Evolutionary conservation across 495 filamentous ascomycete species (phyloP), one percentile per base, ranked within the genome.

Genomic region (Diplogelasinospora grovesii): DNA sequence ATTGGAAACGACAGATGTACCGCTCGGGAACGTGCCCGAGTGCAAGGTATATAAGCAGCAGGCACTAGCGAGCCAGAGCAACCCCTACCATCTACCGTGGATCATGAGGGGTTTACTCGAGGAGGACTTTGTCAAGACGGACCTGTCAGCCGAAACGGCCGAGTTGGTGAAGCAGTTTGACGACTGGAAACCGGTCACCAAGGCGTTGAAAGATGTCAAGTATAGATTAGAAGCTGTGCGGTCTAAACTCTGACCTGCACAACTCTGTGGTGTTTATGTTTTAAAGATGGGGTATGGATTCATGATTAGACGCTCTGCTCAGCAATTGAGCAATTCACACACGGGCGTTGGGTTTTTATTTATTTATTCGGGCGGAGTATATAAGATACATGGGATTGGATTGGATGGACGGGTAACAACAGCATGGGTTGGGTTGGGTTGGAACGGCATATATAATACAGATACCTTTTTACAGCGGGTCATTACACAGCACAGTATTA

Each of bases 131-230:
- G 92, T 98, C 22, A 85, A 83, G 49, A 82, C 73, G 18, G 83
- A 94, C 52, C 60, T 94, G 13, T 68, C 74, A 32, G 65, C 71
- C 2, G 92, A 98, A 64, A 87, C 81, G 19, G 77, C 74, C 37
- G 82, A 89, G 52, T 64, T 98, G 28, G 66, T 98, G 9, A 70
- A 71, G 50, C 82, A 94, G 53, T 98, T 96, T 61, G 89, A 98
- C 57, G 79, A 86, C 30, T 98, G 92, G 92, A 87, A 83, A 56
- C 92, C 92, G 6, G 70, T 70, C 0, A 92, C 74, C 8, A 98
- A 97, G 66, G 83, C 82, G 22, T 64, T 98, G 39, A 95, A 87
- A 61, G 92, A 98, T 68, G 92, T 98, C 23, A 95, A 92, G 57
- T 98, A 93, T 59, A 74, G 92, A 49, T 66, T 98, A 27, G 92